Evolutionary conservation across 305 asterid species (phyloP), one percentile per base, ranked within the genome.

Genomic region (Fraxinus latifolia): DNA sequence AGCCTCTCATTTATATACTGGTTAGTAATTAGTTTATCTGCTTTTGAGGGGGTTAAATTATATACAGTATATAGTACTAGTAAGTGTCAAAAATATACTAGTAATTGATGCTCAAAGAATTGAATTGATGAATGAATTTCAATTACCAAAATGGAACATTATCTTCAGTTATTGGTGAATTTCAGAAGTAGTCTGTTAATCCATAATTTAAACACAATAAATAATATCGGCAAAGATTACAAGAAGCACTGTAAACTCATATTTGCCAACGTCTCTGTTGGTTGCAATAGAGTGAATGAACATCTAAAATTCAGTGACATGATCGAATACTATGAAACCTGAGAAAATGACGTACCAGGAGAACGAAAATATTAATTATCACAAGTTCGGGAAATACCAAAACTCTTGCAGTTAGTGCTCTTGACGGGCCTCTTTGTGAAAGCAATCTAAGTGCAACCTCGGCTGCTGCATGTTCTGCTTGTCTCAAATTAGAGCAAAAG

Each of bases 391-490:
- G 17, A 32, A 31, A 70, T 81, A 92, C 96, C 78, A 90, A 91
- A 80, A 92, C 92, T 86, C 91, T 86, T 7, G 94, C 89, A 0
- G 94, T 88, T 15, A 91, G 39, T 3, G 91, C 85, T 77, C 84
- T 92, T 47, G 94, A 90, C 50, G 95, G 92, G 11, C 90, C 93
- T 60, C 91, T 83, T 65, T 87, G 78, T 68, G 96, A 90, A 83
- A 92, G 93, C 7, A 91, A 89, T 77, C 81, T 88, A 75, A 90
- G 93, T 0, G 96, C 96, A 42, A 80, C 90, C 86, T 90, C 94
- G 27, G 96, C 94, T 21, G 96, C 93, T 3, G 94, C 87, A 82
- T 92, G 94, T 86, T 92, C 94, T n/a, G 96, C 96, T 78, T 90
- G 94, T 14, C 94, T 79, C 70, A 92, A 78, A 31, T 92, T 90